phyloP scores from a whole-genome alignment of 108 stramenopile genomes.

The Chaetoceros tenuissimus region DNA sequence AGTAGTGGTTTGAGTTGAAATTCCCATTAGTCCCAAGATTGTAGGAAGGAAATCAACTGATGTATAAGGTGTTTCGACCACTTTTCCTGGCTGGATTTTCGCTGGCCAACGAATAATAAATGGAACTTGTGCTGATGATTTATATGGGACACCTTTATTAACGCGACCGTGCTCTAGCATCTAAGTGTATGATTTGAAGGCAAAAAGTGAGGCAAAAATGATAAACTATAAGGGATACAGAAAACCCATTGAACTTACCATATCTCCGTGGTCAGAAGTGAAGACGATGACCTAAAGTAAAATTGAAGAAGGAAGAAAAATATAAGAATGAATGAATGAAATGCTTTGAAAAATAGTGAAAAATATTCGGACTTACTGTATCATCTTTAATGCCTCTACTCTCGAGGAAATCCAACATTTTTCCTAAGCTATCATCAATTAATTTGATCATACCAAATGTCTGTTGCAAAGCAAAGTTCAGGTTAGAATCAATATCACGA shows the following conservation, averaged over 20 bases:
- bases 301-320: too few species aligned
- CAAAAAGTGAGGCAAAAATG: too few species aligned
- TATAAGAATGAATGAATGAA: too few species aligned
- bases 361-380: too few species aligned
- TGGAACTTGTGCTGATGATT: neutral
- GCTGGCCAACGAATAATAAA: neutral
- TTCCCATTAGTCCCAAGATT: neutral
- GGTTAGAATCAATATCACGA: too few species aligned
- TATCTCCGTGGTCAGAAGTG: too few species aligned
- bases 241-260: too few species aligned
- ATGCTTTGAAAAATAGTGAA: too few species aligned
- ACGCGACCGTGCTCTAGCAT: neutral
- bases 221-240: too few species aligned
- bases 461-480: too few species aligned
- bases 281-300: conserved; percentile 4
- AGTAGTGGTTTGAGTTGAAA: neutral
- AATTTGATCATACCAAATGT: neutral
- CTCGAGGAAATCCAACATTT: neutral
- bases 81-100: neutral
- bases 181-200: too few species aligned
- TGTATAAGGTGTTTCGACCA: neutral
- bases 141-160: neutral
- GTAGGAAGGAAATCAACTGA: neutral
- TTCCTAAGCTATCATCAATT: conserved; percentile 1
- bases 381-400: neutral